Evolutionary conservation across 345 rosid species (phyloP).

Genomic region (Moricandia arvensis): DNA sequence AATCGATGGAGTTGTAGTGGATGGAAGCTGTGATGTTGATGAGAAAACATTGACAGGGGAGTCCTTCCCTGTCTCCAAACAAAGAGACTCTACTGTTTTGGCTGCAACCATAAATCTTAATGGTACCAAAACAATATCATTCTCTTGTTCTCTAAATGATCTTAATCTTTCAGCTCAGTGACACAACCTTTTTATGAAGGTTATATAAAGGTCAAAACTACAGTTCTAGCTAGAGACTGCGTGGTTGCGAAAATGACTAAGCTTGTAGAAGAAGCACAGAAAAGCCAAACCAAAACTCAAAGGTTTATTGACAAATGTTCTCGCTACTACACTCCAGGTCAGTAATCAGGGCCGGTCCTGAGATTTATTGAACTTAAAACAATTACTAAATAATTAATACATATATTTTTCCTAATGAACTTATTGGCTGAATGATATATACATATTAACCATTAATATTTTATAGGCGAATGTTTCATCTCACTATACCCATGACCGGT

Average conservation of each 20-base stretch:
- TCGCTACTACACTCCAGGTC: slow-evolving; percentile 80
- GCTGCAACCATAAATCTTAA: slow-evolving; percentile 86
- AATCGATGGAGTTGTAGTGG: slow-evolving; percentile 79
- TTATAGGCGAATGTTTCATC: neutral
- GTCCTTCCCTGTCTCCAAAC: slow-evolving; percentile 76
- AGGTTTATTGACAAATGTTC: slow-evolving; percentile 74
- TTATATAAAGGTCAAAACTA: slow-evolving; percentile 65
- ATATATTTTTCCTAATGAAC: neutral
- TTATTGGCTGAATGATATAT: neutral
- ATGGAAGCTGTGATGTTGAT: slow-evolving; percentile 80
- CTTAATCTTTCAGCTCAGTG: neutral
- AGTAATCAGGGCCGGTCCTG: neutral
- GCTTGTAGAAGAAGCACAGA: slow-evolving; percentile 95
- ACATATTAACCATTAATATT: neutral
- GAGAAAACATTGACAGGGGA: slow-evolving; percentile 92
- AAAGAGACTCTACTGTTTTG: slow-evolving; percentile 61
- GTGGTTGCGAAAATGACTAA: slow-evolving; percentile 81
- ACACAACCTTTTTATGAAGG: slow-evolving; percentile 37
- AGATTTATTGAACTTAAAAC: neutral
- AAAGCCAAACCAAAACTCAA: slow-evolving; percentile 66
- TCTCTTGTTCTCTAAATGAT: neutral
- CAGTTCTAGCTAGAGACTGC: slow-evolving; percentile 74
- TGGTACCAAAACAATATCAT: slow-evolving; percentile 38
- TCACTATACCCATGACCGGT: neutral
- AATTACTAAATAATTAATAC: neutral